Conservation (phyloP, 1,284 basidiomycete species). For the Cryptococcus hybrid region DNA sequence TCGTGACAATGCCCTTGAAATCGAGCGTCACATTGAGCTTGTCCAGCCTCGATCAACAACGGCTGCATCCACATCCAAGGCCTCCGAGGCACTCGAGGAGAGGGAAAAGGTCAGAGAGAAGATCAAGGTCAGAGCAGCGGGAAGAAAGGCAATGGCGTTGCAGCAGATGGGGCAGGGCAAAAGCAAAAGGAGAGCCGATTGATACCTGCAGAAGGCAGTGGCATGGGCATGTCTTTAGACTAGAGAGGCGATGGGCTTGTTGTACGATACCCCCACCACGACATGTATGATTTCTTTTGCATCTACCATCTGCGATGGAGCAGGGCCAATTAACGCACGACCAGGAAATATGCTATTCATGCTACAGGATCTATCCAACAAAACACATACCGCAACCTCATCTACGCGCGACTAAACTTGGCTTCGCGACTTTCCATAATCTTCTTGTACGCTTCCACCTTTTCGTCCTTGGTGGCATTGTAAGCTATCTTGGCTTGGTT, state of each 20-base stretch:
- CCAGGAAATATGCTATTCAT: not conserved
- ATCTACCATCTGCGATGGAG: not conserved
- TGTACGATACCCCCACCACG: constrained; percentile 3
- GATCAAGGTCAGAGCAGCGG: constrained; percentile 70
- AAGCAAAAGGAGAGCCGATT: constrained; percentile 67
- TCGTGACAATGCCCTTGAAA: constrained; percentile 54
- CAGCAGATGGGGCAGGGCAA: constrained; percentile 44
- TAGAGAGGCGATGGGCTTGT: constrained; percentile 6
- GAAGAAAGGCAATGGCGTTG: constrained; percentile 52
- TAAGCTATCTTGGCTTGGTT: constrained; percentile 76
- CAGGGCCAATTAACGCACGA: not conserved
- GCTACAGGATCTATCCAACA: not conserved
- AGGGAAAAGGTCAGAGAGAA: constrained; percentile 61
- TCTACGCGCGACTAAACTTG: constrained; percentile 29
- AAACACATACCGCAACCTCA: not conserved
- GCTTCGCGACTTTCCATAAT: constrained; percentile 42
- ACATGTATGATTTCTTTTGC: constrained; percentile 4
- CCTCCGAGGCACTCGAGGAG: constrained; percentile 25
- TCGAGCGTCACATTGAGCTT: constrained; percentile 61
- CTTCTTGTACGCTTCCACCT: constrained; percentile 65
- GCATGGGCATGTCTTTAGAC: constrained; percentile 51
- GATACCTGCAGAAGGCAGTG: constrained; percentile 54
- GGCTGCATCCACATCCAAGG: constrained; percentile 37
- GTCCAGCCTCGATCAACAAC: constrained; percentile 58
- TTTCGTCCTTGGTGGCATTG: constrained; percentile 79